These are phyloP conservation scores for Trypanosoma mega DNA, from an alignment of 208 protist genomes.

Conservation along the genomic window DNA sequence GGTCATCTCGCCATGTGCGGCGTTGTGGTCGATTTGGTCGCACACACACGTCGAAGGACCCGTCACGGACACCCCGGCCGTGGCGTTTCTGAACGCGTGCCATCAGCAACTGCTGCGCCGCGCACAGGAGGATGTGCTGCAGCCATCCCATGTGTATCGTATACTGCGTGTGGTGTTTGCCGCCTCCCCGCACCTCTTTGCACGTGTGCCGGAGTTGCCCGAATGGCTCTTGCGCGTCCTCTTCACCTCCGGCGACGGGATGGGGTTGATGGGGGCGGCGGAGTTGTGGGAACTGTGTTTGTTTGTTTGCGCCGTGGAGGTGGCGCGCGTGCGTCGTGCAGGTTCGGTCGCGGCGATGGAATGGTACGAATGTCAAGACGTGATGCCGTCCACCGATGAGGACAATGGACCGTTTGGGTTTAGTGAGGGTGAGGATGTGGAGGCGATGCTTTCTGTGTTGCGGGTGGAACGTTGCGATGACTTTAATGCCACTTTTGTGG, in stretches of 20 bases:
- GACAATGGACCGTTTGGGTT: neutral
- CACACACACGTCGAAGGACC: neutral
- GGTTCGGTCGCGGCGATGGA: too few species aligned
- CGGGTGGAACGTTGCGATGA: neutral
- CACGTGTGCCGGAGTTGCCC: conserved; percentile 15
- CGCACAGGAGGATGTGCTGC: neutral
- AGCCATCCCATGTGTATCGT: neutral
- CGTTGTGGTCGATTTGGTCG: conserved; percentile 3
- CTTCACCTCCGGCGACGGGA: neutral
- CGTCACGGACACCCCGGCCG: neutral
- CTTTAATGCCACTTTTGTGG: neutral
- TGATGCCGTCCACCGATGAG: neutral
- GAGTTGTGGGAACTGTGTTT: conserved; percentile 19
- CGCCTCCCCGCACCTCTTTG: conserved; percentile 5
- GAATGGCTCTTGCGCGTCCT: conserved; percentile 1
- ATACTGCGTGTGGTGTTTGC: conserved; percentile 17
- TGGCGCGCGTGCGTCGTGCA: neutral
- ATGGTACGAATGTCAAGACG: too few species aligned
- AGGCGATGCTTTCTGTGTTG: neutral
- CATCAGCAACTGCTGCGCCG: conserved; percentile 13
- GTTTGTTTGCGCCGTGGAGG: conserved; percentile 1
- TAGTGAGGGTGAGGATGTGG: conserved; percentile 1
- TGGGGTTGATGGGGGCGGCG: neutral
- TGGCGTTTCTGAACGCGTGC: conserved; percentile 11
- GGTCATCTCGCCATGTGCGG: conserved; percentile 4